Evolutionary conservation across 2,329 filamentous ascomycete genomes (phyloP).

Genomic region (Epichloe gansuensis): DNA sequence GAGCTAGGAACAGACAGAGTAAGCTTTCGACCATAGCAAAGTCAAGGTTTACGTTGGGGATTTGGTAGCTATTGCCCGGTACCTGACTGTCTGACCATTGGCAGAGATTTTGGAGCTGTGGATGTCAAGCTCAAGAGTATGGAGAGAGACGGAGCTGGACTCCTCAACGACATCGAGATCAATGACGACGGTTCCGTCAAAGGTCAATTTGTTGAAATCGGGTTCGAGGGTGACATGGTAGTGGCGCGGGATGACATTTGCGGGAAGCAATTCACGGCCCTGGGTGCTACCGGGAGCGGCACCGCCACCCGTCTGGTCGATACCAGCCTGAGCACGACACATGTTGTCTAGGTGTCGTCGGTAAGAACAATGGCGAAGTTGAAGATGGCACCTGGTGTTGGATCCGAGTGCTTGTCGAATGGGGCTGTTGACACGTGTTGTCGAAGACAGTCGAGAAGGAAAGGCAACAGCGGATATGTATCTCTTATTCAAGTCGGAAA

Average conservation of each 20-base stretch:
- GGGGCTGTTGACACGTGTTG: not conserved
- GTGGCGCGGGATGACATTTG: slow-evolving; percentile 83
- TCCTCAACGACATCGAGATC: slow-evolving; percentile 80
- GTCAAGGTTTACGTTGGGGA: no score
- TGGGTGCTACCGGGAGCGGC: slow-evolving; percentile 12
- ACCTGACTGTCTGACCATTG: slow-evolving; percentile 39
- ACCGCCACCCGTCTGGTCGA: slow-evolving; percentile 23
- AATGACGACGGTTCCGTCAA: slow-evolving; percentile 68
- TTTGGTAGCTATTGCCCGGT: not conserved
- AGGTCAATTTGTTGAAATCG: slow-evolving; percentile 77
- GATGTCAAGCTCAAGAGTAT: slow-evolving; percentile 78
- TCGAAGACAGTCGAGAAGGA: not conserved
- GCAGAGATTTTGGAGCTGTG: slow-evolving; percentile 42
- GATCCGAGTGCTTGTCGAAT: not conserved
- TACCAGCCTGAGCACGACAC: slow-evolving; percentile 40
- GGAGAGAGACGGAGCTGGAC: slow-evolving; percentile 73
- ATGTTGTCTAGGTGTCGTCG: slow-evolving; percentile 49
- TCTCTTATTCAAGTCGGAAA: not conserved
- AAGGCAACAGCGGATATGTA: slow-evolving; percentile 1
- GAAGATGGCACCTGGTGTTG: slow-evolving; percentile 6
- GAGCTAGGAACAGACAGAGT: slow-evolving; percentile 6
- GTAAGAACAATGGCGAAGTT: slow-evolving; percentile 57
- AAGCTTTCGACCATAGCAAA: not conserved
- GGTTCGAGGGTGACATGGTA: slow-evolving; percentile 89
- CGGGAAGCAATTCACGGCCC: slow-evolving; percentile 69